Evolutionary conservation across 129 eudicot species (phyloP).

Genomic region (Daucus carota): DH1_v3.0 NC_030387.2:35205001-35205500

Average conservation of each 20-base stretch:
- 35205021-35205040: background rate
- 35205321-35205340: background rate
- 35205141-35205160: background rate
- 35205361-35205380: background rate
- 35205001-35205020: background rate
- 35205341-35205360: background rate
- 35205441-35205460: background rate
- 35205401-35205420: background rate
- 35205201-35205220: background rate
- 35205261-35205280: background rate
- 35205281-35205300: background rate
- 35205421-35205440: background rate
- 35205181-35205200: background rate
- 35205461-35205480: background rate
- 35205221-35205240: background rate
- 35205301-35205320: background rate
- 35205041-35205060: background rate
- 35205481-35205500: background rate
- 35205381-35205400: background rate
- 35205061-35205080: background rate
- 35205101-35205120: background rate
- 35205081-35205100: too few relatives aligned
- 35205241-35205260: background rate
- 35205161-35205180: background rate
- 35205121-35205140: background rate